These are phyloP conservation scores for Candida namnaoensis DNA, from an alignment of 805 yeast genomes.

Conservation along the genomic window DNA sequence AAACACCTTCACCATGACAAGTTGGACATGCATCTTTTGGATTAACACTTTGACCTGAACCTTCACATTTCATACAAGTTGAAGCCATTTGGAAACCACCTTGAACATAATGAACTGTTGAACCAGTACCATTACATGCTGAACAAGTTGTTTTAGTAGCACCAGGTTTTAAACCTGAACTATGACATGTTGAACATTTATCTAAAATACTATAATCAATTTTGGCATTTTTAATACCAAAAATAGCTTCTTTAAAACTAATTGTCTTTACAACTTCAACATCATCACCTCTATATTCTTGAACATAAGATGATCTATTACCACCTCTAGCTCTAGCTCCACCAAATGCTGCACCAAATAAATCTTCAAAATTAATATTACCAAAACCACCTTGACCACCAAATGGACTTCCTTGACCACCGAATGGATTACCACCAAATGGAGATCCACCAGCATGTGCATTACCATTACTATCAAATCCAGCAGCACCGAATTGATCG, in stretches of 20 bases:
- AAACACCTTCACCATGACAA: conserved; percentile 90
- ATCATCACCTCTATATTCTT: conserved; percentile 84
- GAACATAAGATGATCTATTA: conserved; percentile 40
- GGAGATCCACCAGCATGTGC: conserved; percentile 33
- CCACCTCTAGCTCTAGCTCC: conserved; percentile 28
- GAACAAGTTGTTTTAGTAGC: conserved; percentile 71
- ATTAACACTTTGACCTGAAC: conserved; percentile 75
- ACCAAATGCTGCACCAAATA: conserved; percentile 46
- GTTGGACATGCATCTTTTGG: conserved; percentile 60
- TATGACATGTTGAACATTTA: conserved; percentile 71
- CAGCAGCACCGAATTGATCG: conserved; percentile 87
- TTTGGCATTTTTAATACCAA: conserved; percentile 57
- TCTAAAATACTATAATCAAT: conserved; percentile 69
- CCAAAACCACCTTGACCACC: conserved; percentile 42
- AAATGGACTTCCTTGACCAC: conserved; percentile 39
- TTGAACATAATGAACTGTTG: conserved; percentile 71
- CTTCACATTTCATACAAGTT: conserved; percentile 82
- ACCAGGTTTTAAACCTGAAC: conserved; percentile 78
- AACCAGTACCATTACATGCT: conserved; percentile 90
- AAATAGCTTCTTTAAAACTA: conserved; percentile 78
- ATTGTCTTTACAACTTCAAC: conserved; percentile 72
- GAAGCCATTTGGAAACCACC: conserved; percentile 98
- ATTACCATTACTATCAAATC: conserved; percentile 57
- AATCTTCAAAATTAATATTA: conserved; percentile 49
- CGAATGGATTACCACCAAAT: conserved; percentile 35